A percentile compares a stretch with the other conserved stretches of the same genome.
Evolutionary conservation across 2,329 filamentous ascomycete species (phyloP).

Genomic region (Diaporthe nobilis): DNA sequence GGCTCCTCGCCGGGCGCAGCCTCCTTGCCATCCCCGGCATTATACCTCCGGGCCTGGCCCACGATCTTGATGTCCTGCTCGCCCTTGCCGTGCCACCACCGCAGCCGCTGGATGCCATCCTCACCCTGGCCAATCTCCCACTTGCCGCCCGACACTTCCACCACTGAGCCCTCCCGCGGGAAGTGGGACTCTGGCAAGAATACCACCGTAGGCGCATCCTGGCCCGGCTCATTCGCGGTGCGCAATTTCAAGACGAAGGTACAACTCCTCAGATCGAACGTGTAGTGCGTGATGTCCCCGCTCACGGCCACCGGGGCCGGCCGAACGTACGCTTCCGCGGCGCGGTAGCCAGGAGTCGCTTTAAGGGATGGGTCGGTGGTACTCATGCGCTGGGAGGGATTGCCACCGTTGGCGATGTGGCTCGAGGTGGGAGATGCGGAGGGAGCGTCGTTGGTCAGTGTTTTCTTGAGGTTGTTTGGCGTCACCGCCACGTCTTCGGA

Average conservation of each 20-base stretch:
- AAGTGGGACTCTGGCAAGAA: conserved; percentile 96
- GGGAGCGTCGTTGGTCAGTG: conserved; percentile 70
- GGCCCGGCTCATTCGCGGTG: conserved; percentile 68
- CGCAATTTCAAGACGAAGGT: conserved; percentile 81
- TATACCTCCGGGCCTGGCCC: conserved; percentile 78
- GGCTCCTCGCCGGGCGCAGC: conserved; percentile 79
- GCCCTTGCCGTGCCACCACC: conserved; percentile 94
- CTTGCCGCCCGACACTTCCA: conserved; percentile 87
- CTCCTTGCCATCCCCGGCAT: conserved; percentile 68
- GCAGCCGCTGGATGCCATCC: conserved; percentile 79
- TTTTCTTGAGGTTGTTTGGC: conserved; percentile 81
- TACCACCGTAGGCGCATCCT: conserved; percentile 80
- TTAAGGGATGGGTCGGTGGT: conserved; percentile 67
- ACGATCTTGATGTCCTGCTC: conserved; percentile 84
- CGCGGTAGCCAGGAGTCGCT: conserved; percentile 81
- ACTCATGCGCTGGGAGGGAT: conserved; percentile 27
- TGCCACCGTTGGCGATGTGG: conserved; percentile 52
- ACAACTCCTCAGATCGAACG: conserved; percentile 86
- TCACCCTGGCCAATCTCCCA: conserved; percentile 86
- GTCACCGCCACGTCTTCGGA: conserved; percentile 70
- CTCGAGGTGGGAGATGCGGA: conserved; percentile 69
- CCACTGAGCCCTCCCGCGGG: conserved; percentile 77
- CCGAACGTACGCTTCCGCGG: conserved; percentile 92
- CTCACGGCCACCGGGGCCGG: conserved; percentile 84
- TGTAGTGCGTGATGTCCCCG: conserved; percentile 78